Evolutionary conservation across 306 rosid species (phyloP).

Genomic region (Castanospermum australe): DNA sequence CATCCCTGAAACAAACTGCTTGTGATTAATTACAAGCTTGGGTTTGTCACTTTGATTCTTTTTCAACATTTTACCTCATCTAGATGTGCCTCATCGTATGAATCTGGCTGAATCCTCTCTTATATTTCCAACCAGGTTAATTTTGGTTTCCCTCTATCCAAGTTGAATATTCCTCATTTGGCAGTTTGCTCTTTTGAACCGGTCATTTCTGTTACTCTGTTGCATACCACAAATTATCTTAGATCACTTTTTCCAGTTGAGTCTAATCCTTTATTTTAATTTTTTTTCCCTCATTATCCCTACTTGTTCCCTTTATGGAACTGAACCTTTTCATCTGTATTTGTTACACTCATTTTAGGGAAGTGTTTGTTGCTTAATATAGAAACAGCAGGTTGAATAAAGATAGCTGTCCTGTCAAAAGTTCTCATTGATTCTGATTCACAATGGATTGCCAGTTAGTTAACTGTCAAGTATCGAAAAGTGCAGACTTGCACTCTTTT

Average conservation of each 20-base stretch:
- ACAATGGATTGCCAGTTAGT: neutral
- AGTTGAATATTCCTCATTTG: no score
- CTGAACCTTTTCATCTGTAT: neutral
- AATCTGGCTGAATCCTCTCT: no score
- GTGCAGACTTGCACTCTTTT: neutral
- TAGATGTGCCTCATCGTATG: no score
- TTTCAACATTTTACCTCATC: no score
- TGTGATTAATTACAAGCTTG: no score
- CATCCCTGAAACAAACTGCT: no score
- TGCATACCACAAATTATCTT: neutral
- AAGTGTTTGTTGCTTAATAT: neutral
- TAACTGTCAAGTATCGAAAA: neutral
- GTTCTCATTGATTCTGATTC: neutral
- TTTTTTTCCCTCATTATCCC: neutral
- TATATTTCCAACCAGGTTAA: no score
- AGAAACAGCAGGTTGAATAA: neutral
- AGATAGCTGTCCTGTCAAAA: neutral
- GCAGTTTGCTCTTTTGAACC: neutral
- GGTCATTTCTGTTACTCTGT: neutral
- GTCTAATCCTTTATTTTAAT: neutral
- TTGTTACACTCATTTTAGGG: neutral
- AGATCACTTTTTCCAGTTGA: neutral
- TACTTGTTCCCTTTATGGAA: neutral
- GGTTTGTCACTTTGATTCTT: no score
- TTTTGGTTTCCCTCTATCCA: no score